phyloP scores from a whole-genome alignment of 2,329 filamentous ascomycete genomes.

The Penicillium polonicum region DNA sequence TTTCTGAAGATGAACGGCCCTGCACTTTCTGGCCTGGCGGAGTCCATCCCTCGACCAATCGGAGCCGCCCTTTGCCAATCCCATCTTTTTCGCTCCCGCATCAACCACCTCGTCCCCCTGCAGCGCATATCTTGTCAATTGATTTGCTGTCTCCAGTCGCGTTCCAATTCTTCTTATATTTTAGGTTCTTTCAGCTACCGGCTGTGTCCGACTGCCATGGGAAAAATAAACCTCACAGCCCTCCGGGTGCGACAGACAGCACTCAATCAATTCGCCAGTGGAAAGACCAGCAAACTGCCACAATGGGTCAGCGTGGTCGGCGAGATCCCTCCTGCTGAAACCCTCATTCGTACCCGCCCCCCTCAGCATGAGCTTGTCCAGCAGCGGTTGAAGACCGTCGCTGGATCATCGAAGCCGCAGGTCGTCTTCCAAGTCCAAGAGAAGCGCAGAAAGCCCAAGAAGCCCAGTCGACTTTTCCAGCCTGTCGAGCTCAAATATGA shows the following conservation, averaged over 20 bases:
- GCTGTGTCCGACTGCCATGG: conserved; percentile 35
- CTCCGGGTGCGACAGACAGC: conserved; percentile 47
- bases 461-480: conserved; percentile 74
- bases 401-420: conserved; percentile 32
- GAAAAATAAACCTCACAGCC: conserved; percentile 48
- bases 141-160: not conserved
- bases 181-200: not conserved
- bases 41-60: conserved; percentile 37
- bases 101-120: conserved; percentile 12
- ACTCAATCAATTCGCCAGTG: conserved; percentile 38
- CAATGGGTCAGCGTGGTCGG: conserved; percentile 58
- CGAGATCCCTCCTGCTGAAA: conserved; percentile 60
- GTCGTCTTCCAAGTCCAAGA: conserved; percentile 38
- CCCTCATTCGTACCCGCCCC: conserved; percentile 58
- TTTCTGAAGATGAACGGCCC: conserved; percentile 23
- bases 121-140: conserved; percentile 1
- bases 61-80: conserved; percentile 35
- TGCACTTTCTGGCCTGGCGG: conserved; percentile 33
- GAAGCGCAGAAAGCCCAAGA: conserved; percentile 52
- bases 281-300: conserved; percentile 38
- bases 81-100: conserved; percentile 38
- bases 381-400: conserved; percentile 38
- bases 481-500: conserved; percentile 75
- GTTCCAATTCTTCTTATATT: not conserved
- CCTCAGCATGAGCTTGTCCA: conserved; percentile 45